Percentiles rank a stretch among this genome's conserved stretches.
Conservation (phyloP, 805 yeast species). For the Isabelozyma rhagii region DNA sequence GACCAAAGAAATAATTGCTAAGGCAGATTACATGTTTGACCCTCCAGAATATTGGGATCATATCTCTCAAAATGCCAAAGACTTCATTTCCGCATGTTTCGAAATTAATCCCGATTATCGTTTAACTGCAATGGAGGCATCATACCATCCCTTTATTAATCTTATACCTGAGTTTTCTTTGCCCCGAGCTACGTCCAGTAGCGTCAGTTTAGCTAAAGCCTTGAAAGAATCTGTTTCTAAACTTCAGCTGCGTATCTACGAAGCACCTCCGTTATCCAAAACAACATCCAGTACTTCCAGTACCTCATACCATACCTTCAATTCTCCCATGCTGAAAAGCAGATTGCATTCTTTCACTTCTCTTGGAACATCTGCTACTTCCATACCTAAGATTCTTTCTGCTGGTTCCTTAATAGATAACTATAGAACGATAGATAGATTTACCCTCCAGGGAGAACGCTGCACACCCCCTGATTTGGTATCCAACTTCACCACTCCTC, state of each 20-base stretch:
- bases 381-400: too few relatives aligned
- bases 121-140: conserved; percentile 42
- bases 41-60: conserved; percentile 58
- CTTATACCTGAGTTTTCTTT: too few relatives aligned
- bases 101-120: conserved; percentile 43
- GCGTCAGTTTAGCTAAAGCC: background rate
- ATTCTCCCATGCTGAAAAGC: background rate
- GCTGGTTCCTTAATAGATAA: conserved; percentile 7
- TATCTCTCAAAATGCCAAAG: conserved; percentile 51
- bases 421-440: conserved; percentile 10
- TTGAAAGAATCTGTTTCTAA: background rate
- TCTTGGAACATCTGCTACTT: background rate
- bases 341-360: conserved; percentile 1
- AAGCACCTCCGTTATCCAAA: too few relatives aligned
- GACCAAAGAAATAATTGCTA: conserved; percentile 59
- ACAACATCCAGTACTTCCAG: background rate
- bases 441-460: conserved; percentile 19
- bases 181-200: background rate
- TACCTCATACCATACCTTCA: background rate
- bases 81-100: conserved; percentile 57
- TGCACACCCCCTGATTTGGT: conserved; percentile 26
- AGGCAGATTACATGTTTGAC: conserved; percentile 57
- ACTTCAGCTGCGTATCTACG: background rate
- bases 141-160: conserved; percentile 41
- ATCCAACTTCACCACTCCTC: conserved; percentile 22